These are phyloP conservation scores for Blastobotrys buckinghamii DNA, from an alignment of 1,139 yeast species.

Conservation along the genomic window DNA sequence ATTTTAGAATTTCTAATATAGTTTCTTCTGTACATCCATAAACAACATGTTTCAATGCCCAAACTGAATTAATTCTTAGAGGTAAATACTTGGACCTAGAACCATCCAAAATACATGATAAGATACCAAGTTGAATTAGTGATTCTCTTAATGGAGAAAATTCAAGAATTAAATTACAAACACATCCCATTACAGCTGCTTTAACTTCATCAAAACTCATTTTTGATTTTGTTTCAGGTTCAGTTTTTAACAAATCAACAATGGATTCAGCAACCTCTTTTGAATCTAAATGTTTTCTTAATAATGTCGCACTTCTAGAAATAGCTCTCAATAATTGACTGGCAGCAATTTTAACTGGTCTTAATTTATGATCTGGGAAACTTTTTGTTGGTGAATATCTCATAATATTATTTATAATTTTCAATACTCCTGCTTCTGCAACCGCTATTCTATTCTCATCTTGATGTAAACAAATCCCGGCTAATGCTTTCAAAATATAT, in stretches of 20 bases:
- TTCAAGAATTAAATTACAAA: slow-evolving; percentile 75
- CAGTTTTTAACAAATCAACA: slow-evolving; percentile 34
- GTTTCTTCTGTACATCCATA: slow-evolving; percentile 37
- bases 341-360: slow-evolving; percentile 35
- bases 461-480: slow-evolving; percentile 32
- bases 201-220: slow-evolving; percentile 36
- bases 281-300: slow-evolving; percentile 64
- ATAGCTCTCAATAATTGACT: slow-evolving; percentile 62
- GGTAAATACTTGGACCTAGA: slow-evolving; percentile 30
- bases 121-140: slow-evolving; percentile 50
- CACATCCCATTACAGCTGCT: slow-evolving; percentile 57
- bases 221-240: background rate
- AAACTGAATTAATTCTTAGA: slow-evolving; percentile 45
- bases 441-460: slow-evolving; percentile 32
- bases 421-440: slow-evolving; percentile 30
- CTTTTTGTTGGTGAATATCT: slow-evolving; percentile 15
- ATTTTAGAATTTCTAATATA: slow-evolving; percentile 32
- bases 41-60: slow-evolving; percentile 53
- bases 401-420: slow-evolving; percentile 27
- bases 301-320: slow-evolving; percentile 64
- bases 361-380: slow-evolving; percentile 15
- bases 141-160: slow-evolving; percentile 65
- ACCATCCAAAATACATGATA: slow-evolving; percentile 42
- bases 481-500: slow-evolving; percentile 29
- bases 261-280: slow-evolving; percentile 47